Evolutionary conservation across 75 land plant genomes (phyloP).

Genomic region (Selaginella tamariscina): DNA sequence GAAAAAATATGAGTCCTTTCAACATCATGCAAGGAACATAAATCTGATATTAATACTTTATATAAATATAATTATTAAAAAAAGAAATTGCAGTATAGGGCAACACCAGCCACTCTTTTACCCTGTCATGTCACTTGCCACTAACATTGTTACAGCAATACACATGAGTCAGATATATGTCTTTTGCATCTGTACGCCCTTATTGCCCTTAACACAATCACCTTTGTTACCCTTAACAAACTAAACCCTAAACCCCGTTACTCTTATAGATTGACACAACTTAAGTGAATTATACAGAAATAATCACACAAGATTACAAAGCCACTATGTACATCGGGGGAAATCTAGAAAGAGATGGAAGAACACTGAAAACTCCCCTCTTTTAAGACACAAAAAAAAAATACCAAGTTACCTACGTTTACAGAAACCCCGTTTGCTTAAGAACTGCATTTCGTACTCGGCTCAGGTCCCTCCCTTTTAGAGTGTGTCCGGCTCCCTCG

Average conservation of each 20-base stretch:
- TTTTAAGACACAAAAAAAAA: background rate
- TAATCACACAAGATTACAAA: too few relatives aligned
- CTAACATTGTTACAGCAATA: background rate
- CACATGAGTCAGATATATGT: background rate
- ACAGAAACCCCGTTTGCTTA: constrained; percentile 40
- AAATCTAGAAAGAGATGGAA: background rate
- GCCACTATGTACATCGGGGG: background rate
- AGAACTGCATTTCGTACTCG: constrained; percentile 48
- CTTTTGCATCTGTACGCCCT: background rate
- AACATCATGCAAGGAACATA: background rate
- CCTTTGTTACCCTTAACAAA: too few relatives aligned
- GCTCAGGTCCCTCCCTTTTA: constrained; percentile 55
- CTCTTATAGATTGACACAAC: too few relatives aligned
- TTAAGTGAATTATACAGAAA: too few relatives aligned
- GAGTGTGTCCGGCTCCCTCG: constrained; percentile 52
- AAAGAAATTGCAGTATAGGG: too few relatives aligned
- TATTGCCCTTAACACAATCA: too few relatives aligned
- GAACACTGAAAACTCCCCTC: background rate
- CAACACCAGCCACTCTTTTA: too few relatives aligned
- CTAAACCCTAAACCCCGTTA: too few relatives aligned
- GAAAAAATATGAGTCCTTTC: background rate
- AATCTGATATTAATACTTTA: too few relatives aligned
- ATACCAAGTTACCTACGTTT: background rate
- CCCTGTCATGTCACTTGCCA: background rate
- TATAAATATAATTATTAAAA: too few relatives aligned